Evolutionary conservation across 805 yeast species (phyloP).

Genomic region (Suhomyces sp.): DNA sequence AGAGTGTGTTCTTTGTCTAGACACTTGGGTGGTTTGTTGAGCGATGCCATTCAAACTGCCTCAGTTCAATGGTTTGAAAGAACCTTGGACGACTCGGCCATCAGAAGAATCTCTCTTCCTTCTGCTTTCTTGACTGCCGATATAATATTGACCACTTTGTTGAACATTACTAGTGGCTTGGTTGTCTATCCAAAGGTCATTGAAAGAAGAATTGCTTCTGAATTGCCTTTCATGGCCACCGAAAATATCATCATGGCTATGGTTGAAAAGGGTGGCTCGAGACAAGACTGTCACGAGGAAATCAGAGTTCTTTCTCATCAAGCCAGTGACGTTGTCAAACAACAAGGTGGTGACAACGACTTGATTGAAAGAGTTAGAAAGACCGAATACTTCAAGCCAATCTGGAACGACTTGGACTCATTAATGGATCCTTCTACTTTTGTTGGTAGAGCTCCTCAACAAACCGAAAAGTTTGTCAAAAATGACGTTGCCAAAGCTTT

Average conservation of each 20-base stretch:
- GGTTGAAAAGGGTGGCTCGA: conserved; percentile 96
- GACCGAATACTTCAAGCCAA: conserved; percentile 81
- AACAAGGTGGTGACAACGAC: conserved; percentile 98
- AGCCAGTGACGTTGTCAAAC: conserved; percentile 96
- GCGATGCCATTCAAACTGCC: conserved; percentile 93
- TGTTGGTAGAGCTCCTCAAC: conserved; percentile 98
- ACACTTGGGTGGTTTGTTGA: conserved; percentile 87
- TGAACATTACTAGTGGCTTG: conserved; percentile 89
- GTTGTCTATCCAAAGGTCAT: conserved; percentile 99
- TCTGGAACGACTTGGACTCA: conserved; percentile 76
- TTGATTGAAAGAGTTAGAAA: conserved; percentile 81
- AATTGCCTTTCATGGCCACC: conserved; percentile 99
- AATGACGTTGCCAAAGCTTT: conserved; percentile 83
- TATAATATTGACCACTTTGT: conserved; percentile 81
- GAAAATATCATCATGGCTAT: conserved; percentile 99
- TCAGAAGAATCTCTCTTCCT: conserved; percentile 94
- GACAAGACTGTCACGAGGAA: conserved; percentile 98
- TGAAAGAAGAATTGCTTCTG: conserved; percentile 91
- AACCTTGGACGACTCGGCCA: conserved; percentile 96
- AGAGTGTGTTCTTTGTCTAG: conserved; percentile 98
- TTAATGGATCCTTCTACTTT: conserved; percentile 90
- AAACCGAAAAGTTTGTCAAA: conserved; percentile 87
- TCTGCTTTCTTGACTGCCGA: conserved; percentile 96
- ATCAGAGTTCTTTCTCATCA: conserved; percentile 95
- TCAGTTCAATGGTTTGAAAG: conserved; percentile 99